Conservation (phyloP, 164 flowering plant genomes). For the Magnolia kwangsiensis region DNA sequence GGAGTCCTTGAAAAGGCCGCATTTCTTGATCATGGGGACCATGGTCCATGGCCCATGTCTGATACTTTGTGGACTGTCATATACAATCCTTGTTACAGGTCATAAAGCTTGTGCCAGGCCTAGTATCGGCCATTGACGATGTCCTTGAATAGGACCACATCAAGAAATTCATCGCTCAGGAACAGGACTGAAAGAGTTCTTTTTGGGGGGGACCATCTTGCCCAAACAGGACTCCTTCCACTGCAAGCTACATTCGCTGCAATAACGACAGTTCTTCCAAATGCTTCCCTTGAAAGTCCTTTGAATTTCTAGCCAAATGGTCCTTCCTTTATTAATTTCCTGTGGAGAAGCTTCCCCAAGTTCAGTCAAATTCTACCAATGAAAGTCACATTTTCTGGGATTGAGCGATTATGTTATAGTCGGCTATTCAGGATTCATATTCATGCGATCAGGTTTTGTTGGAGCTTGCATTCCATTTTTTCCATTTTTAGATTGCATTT, state of each 20-base stretch:
- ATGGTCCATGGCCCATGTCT: constrained; percentile 6
- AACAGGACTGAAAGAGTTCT: neutral
- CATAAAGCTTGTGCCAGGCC: neutral
- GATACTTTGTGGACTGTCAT: neutral
- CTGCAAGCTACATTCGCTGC: neutral
- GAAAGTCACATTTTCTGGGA: neutral
- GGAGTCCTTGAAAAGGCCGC: neutral
- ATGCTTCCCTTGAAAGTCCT: neutral
- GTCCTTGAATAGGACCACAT: constrained; percentile 3
- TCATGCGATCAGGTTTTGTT: neutral
- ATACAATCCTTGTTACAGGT: neutral
- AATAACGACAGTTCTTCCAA: neutral
- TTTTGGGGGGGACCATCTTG: neutral
- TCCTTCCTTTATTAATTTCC: neutral
- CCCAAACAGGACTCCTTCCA: neutral
- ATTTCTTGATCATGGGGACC: constrained; percentile 1
- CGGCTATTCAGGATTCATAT: neutral
- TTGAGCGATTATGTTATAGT: neutral
- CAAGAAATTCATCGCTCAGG: neutral
- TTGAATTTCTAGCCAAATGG: neutral
- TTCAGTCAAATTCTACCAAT: neutral
- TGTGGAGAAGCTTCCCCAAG: neutral
- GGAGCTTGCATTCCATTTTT: neutral
- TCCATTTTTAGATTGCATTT: neutral
- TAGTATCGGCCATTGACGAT: neutral